phyloP scores from a whole-genome alignment of 495 filamentous ascomycete species.

The Penicillium canescens region DNA sequence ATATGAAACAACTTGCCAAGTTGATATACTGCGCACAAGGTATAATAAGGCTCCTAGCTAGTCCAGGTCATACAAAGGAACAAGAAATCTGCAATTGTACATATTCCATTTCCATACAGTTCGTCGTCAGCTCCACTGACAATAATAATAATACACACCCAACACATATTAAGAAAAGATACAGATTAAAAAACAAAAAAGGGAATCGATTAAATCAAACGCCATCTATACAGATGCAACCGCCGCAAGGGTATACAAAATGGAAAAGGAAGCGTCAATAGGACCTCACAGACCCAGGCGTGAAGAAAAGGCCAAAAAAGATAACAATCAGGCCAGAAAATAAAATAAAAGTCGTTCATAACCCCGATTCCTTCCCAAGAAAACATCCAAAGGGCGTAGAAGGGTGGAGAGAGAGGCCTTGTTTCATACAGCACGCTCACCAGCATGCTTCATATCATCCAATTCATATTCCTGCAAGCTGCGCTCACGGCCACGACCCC shows the following conservation, averaged over 20 bases:
- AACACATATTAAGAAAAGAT: slow-evolving; percentile 10
- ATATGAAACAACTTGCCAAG: too few relatives aligned
- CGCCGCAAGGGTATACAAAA: slow-evolving; percentile 39
- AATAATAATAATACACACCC: background rate
- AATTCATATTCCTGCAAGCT: slow-evolving; percentile 73
- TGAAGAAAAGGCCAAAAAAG: slow-evolving; percentile 7
- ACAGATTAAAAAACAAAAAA: slow-evolving; percentile 18
- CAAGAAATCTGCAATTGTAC: background rate
- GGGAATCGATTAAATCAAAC: slow-evolving; percentile 28
- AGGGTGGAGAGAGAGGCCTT: background rate
- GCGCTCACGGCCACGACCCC: slow-evolving; percentile 38
- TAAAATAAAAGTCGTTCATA: slow-evolving; percentile 6
- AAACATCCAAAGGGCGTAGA: background rate
- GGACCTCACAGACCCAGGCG: background rate
- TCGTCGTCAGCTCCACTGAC: background rate
- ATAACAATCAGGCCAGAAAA: background rate
- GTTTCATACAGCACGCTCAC: slow-evolving; percentile 36
- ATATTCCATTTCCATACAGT: background rate
- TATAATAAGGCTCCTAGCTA: too few relatives aligned
- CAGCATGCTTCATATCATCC: slow-evolving; percentile 61
- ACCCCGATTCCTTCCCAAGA: background rate
- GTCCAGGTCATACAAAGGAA: too few relatives aligned
- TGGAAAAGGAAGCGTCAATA: background rate
- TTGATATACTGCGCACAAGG: too few relatives aligned
- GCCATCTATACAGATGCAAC: slow-evolving; percentile 43